These are phyloP conservation scores for Acacia crassicarpa DNA, from an alignment of 306 rosid species.

Conservation along the genomic window DNA sequence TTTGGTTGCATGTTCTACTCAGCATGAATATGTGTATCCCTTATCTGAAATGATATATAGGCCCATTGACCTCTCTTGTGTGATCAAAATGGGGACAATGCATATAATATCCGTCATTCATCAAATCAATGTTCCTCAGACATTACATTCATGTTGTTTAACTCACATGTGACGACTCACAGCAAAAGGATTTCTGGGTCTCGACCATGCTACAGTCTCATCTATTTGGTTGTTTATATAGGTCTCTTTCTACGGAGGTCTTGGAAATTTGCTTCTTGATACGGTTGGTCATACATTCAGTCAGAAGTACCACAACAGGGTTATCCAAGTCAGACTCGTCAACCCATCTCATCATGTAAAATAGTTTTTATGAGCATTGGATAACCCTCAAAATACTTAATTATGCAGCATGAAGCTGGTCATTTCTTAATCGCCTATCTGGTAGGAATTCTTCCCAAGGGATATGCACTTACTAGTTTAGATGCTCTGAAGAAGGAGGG, in stretches of 20 bases:
- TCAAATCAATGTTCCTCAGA: constrained; percentile 14
- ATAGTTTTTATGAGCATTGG: constrained; percentile 16
- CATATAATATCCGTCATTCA: constrained; percentile 6
- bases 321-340: constrained; percentile 68
- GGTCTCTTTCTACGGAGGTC: constrained; percentile 84
- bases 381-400: constrained; percentile 26
- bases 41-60: neutral
- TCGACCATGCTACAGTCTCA: neutral
- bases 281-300: constrained; percentile 85
- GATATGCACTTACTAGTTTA: constrained; percentile 72
- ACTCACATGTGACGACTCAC: neutral
- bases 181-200: neutral
- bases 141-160: constrained; percentile 9
- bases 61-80: neutral
- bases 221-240: constrained; percentile 36
- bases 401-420: constrained; percentile 96
- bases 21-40: neutral
- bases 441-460: constrained; percentile 84
- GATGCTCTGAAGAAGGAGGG: constrained; percentile 88
- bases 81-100: constrained; percentile 5
- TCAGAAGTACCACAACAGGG: constrained; percentile 84
- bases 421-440: constrained; percentile 90
- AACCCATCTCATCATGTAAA: neutral
- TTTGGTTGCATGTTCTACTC: constrained; percentile 6
- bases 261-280: constrained; percentile 79